Evolutionary conservation across 139 green algal species (phyloP), one percentile per base, ranked within the genome.

Genomic region (Volvox reticuliferus): DNA sequence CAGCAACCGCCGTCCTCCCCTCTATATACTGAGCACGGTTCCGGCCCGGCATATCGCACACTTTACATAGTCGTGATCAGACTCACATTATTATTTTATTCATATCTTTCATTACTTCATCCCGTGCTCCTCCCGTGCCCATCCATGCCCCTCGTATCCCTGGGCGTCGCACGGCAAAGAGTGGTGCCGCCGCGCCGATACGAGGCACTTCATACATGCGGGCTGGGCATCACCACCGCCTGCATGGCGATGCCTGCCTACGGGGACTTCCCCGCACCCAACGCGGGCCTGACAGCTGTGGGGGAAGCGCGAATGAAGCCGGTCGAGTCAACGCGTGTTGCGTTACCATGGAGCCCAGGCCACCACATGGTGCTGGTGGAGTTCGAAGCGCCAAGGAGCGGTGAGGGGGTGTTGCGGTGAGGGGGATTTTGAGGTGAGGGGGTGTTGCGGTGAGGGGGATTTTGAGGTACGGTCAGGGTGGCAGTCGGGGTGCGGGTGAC

Each of bases 301-400:
- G 94, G 94, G 0, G 94, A 96, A 75, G 81, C 92, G 37, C 82
- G 92, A 5, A 69, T 96, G 63, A 37, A 91, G 84, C 92, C 94
- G 1, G 89, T 94, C 17, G 79, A 76, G 21, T 26, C 9, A n/a
- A 79, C 88, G 33, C 65, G 63, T 0, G 81, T 92, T 44, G 67
- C 44, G 21, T 68, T 92, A 32, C 88, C 88, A 30, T 92, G 88
- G 88, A 55, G 30, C 20, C 88, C 88, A 5, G 88, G 79, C 2
- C 88, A 92, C 80, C 65, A 88, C 12, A 32, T 68, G 69, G 80
- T 69, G n/a, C 37, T 89, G 26, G 69, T 55, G 69, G 85, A 89
- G 37, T 89, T 89, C 44, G 12, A 24, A 13, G 18, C 85, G 44
- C 85, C 83, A 18, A 17, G 35, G 81, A 61, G 24, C 61, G 81